phyloP scores from a whole-genome alignment of 768 basidiomycete species.

The Polyporus arcularius region DNA sequence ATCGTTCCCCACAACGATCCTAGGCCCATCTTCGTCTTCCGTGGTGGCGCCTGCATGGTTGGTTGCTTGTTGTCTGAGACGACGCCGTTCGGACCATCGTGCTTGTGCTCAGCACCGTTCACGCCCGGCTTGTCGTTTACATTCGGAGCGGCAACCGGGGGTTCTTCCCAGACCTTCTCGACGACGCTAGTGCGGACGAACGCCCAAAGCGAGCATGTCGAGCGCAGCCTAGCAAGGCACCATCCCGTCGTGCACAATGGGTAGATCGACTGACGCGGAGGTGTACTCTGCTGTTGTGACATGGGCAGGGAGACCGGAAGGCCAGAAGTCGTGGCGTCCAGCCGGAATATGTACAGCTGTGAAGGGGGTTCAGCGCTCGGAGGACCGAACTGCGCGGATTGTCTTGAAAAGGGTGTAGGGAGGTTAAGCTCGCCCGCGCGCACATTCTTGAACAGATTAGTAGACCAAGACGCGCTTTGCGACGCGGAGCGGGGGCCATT shows the following conservation, averaged over 20 bases:
- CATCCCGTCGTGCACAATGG: conserved; percentile 85
- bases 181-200: conserved; percentile 82
- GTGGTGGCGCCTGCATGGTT: conserved; percentile 14
- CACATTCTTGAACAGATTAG: conserved; percentile 60
- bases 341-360: conserved; percentile 70
- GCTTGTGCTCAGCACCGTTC: conserved; percentile 18
- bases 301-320: conserved; percentile 27
- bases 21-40: conserved; percentile 27
- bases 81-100: conserved; percentile 14
- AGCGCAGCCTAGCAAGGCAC: conserved; percentile 79
- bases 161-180: conserved; percentile 87
- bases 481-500: conserved; percentile 33
- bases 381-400: conserved; percentile 20
- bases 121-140: conserved; percentile 15
- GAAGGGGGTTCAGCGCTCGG: conserved; percentile 32
- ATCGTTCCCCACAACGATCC: conserved; percentile 32
- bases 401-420: background rate
- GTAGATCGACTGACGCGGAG: conserved; percentile 49
- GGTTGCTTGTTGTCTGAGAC: background rate
- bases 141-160: conserved; percentile 22
- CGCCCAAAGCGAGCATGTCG: conserved; percentile 90
- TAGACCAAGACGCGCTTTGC: conserved; percentile 49
- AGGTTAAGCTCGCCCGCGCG: conserved; percentile 36
- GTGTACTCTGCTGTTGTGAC: conserved; percentile 25
- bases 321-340: conserved; percentile 39